Evolutionary conservation across 352 stramenopile species (phyloP).

Genomic region (Phytophthora fragariae): DNA sequence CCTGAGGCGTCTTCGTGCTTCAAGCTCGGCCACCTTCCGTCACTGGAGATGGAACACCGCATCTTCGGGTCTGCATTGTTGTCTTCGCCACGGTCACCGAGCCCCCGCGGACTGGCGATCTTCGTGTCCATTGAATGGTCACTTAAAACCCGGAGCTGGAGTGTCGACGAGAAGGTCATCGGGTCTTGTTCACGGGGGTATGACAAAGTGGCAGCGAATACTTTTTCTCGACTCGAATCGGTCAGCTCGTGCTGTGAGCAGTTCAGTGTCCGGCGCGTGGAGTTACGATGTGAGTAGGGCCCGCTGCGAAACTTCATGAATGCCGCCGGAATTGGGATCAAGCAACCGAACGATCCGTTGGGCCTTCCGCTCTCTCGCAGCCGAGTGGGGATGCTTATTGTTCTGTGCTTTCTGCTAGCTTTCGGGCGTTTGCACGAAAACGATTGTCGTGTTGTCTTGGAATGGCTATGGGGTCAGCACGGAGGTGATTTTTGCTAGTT

Average conservation of each 20-base stretch:
- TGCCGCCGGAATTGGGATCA: conserved; percentile 34
- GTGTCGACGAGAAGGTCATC: conserved; percentile 46
- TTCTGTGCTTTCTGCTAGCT: conserved; percentile 43
- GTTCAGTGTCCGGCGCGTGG: conserved; percentile 4
- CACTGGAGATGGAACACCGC: conserved; percentile 28
- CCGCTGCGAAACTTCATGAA: conserved; percentile 48
- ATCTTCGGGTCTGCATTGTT: conserved; percentile 26
- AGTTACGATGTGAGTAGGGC: conserved; percentile 35
- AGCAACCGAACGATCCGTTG: conserved; percentile 28
- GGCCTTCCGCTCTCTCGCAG: conserved; percentile 15
- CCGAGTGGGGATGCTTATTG: conserved; percentile 35
- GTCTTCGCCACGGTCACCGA: conserved; percentile 11
- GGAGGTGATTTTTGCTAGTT: conserved; percentile 29
- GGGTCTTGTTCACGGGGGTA: conserved; percentile 22
- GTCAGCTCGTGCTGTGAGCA: conserved; percentile 15
- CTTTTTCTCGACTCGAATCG: conserved; percentile 21
- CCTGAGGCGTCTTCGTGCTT: conserved; percentile 26
- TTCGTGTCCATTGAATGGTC: conserved; percentile 41
- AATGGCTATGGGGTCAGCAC: conserved; percentile 16
- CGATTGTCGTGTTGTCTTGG: conserved; percentile 9
- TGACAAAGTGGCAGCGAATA: conserved; percentile 21
- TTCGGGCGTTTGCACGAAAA: conserved; percentile 28
- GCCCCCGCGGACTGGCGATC: conserved; percentile 23
- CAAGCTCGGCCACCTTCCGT: conserved; percentile 37
- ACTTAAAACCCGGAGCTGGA: conserved; percentile 38